Evolutionary conservation across 129 eudicot species (phyloP).

Genomic region (Chrysanthemum lavandulifolium): DNA sequence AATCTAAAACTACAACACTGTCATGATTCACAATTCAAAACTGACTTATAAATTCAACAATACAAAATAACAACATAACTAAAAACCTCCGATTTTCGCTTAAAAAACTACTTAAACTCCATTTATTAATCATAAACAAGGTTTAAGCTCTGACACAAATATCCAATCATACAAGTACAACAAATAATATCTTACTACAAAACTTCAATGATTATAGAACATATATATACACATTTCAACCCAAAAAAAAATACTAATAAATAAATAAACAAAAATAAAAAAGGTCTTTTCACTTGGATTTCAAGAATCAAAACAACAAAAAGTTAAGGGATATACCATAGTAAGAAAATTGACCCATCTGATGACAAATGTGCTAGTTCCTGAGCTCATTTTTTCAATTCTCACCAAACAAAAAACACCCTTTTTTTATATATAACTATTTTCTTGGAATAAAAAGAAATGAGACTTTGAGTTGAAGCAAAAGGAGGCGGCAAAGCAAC

Average conservation of each 20-base stretch:
- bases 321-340: constrained; percentile 41
- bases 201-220: too few relatives aligned
- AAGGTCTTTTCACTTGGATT: too few relatives aligned
- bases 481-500: not conserved
- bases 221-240: constrained; percentile 5
- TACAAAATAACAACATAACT: not conserved
- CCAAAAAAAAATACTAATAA: not conserved
- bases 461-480: not conserved
- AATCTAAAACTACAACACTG: constrained; percentile 9
- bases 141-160: too few relatives aligned
- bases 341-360: constrained; percentile 79
- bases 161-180: not conserved
- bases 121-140: not conserved
- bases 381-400: constrained; percentile 46
- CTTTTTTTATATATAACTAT: not conserved
- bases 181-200: too few relatives aligned
- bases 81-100: not conserved
- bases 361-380: constrained; percentile 81
- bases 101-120: constrained; percentile 13
- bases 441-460: constrained; percentile 1
- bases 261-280: not conserved
- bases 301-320: not conserved
- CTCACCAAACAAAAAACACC: not conserved
- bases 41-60: too few relatives aligned
- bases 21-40: not conserved